Percentiles rank a stretch among this genome's conserved stretches.
These are phyloP conservation scores for Penicillium coprophilum DNA, from an alignment of 495 filamentous ascomycete genomes.

Conservation along the genomic window DNA sequence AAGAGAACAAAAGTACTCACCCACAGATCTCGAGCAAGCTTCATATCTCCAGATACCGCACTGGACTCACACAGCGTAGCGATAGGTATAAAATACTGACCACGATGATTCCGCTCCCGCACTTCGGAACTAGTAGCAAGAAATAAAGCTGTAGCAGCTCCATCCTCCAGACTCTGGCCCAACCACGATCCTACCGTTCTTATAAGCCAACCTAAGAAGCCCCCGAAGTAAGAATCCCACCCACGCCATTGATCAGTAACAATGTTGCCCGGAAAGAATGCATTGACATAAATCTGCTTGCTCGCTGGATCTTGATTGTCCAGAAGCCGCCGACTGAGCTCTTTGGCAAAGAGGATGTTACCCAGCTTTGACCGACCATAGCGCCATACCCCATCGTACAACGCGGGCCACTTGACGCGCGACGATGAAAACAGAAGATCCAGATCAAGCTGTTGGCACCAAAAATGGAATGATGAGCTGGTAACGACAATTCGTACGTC, in stretches of 20 bases:
- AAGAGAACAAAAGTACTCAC: conserved; percentile 12
- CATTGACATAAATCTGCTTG: conserved; percentile 36
- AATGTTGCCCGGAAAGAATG: conserved; percentile 44
- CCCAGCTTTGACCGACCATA: conserved; percentile 46
- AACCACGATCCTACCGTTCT: conserved; percentile 6
- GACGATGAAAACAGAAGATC: conserved; percentile 26
- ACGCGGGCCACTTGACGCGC: conserved; percentile 13
- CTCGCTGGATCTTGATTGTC: conserved; percentile 17
- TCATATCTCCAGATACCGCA: conserved; percentile 23
- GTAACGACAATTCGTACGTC: conserved; percentile 33
- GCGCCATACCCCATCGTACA: conserved; percentile 29
- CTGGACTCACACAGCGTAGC: conserved; percentile 26
- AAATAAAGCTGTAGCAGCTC: conserved; percentile 41
- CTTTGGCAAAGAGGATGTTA: conserved; percentile 42
- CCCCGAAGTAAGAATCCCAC: conserved; percentile 36
- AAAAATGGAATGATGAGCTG: conserved; percentile 31
- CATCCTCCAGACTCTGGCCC: conserved; percentile 37
- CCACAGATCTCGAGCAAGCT: conserved; percentile 33
- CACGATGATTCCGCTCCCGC: conserved; percentile 18
- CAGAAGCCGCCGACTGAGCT: conserved; percentile 31
- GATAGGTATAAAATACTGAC: conserved; percentile 39
- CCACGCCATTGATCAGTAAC: conserved; percentile 35
- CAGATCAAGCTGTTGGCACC: conserved; percentile 26
- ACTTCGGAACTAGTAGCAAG: conserved; percentile 28
- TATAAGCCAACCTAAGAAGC: conserved; percentile 13